A percentile compares a stretch with the other conserved stretches of the same genome.
Evolutionary conservation across 306 rosid species (phyloP).

Genomic region (Chamaecrista fasciculata): DNA sequence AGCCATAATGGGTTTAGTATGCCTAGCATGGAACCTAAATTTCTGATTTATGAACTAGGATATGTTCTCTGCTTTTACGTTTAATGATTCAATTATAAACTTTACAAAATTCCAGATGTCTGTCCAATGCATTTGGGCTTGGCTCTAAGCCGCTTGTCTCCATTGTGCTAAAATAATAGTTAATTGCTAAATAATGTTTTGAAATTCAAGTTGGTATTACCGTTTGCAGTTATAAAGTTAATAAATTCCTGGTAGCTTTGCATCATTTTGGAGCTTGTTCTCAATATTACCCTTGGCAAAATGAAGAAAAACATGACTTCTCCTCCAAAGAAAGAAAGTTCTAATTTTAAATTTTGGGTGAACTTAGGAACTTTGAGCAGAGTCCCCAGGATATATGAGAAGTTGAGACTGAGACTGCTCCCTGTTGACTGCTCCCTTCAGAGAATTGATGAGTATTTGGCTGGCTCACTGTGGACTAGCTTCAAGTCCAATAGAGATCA

Average conservation of each 20-base stretch:
- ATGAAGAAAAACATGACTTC: background rate
- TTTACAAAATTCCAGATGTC: slow-evolving; percentile 10
- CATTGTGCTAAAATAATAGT: background rate
- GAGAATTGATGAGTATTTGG: background rate
- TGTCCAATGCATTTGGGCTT: background rate
- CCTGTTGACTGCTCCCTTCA: background rate
- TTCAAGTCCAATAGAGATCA: too few relatives aligned
- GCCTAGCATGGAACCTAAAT: background rate
- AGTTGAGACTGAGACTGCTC: background rate
- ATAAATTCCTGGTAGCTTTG: background rate
- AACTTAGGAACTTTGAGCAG: background rate
- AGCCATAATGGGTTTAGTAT: background rate
- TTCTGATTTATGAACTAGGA: background rate
- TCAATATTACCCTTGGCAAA: background rate
- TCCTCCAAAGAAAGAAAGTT: background rate
- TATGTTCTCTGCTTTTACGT: background rate
- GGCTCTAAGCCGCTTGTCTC: background rate
- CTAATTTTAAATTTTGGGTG: background rate
- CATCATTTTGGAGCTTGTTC: background rate
- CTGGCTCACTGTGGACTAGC: background rate
- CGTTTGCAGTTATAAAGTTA: background rate
- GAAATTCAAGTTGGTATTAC: background rate
- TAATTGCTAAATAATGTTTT: background rate
- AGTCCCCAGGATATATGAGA: background rate
- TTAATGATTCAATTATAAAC: background rate